Evolutionary conservation across 352 stramenopile species (phyloP), one percentile per base, ranked within the genome.

Genomic region (Phytophthora sp.): DNA sequence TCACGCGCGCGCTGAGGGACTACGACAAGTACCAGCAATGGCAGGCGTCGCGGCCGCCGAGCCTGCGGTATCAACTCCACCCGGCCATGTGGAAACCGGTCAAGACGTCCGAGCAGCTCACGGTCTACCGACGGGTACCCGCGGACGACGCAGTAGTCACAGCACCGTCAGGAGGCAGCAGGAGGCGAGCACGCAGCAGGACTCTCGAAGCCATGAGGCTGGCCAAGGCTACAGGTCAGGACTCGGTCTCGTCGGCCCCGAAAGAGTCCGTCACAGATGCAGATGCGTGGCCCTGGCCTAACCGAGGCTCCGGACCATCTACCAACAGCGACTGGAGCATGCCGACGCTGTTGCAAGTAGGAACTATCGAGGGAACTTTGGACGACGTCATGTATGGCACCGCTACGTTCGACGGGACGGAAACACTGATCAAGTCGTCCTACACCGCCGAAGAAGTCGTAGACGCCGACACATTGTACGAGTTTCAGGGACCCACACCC

Each of bases 371-470:
- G 9, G 77, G 77, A 4, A 69, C 74, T 7, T 39, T 87, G 15
- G 66, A 87, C 27, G 77, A 87, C 53, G 67, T 84, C 54, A 73
- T 87, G 74, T 79, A 76, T 41, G 74, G 77, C 15, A 65, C 55
- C 1, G 51, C 67, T 23, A 71, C 72, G 8, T 65, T 66, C 20
- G 57, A 72, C 3, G 53, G 43, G 1, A 37, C 63, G n/a, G 57
- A 46, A 5, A 74, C 72, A 43, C 57, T 78, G 11, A 66, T 78
- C 18, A 66, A 64, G 26, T 71, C 72, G 2, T 54, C 48, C 1
- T 77, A 75, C 41, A 67, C 59, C 21, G 54, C 51, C 13, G 70
- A 81, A 39, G 51, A 72, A 5, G 53, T 81, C 8, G 64, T 74
- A 8, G 77, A 84, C 26, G 72, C 69, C 34, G 66, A 80, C 17